A percentile compares a stretch with the other conserved stretches of the same genome.
These are phyloP conservation scores for Fraxinus baroniana DNA, from an alignment of 305 asterid species.

Conservation along the genomic window DNA sequence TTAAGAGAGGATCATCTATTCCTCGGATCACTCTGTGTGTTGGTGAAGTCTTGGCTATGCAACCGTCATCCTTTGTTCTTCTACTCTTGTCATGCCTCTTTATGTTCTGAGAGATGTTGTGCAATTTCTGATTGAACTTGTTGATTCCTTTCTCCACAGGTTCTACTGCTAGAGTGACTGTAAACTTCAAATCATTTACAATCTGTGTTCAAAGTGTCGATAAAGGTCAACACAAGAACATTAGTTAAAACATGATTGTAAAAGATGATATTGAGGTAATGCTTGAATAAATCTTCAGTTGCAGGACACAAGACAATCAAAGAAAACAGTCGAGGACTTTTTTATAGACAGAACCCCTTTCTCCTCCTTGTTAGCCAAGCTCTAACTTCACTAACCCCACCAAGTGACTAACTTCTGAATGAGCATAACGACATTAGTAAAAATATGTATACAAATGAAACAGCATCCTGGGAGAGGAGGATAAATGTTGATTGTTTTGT, in stretches of 20 bases:
- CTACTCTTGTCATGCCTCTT: constrained; percentile 67
- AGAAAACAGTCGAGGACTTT: background rate
- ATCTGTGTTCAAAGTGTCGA: constrained; percentile 46
- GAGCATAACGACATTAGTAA: background rate
- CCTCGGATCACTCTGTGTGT: constrained; percentile 65
- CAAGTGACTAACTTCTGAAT: background rate
- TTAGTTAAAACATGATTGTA: background rate
- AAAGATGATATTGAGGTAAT: background rate
- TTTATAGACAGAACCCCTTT: background rate
- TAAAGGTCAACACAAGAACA: background rate
- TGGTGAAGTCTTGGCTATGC: constrained; percentile 53
- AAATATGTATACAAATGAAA: background rate
- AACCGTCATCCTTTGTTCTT: constrained; percentile 79
- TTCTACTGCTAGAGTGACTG: constrained; percentile 89
- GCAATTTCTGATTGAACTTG: constrained; percentile 71
- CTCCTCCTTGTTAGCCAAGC: background rate
- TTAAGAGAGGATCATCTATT: constrained; percentile 89
- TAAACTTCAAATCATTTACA: constrained; percentile 88
- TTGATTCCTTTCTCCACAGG: constrained; percentile 92
- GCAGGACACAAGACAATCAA: background rate
- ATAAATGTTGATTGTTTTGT: background rate
- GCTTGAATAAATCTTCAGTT: background rate
- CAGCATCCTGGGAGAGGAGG: background rate
- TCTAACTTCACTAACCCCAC: background rate
- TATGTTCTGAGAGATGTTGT: constrained; percentile 79